Evolutionary conservation across 768 basidiomycete genomes (phyloP), one percentile per base, ranked within the genome.

Genomic region (Mycena rebaudengoi): DNA sequence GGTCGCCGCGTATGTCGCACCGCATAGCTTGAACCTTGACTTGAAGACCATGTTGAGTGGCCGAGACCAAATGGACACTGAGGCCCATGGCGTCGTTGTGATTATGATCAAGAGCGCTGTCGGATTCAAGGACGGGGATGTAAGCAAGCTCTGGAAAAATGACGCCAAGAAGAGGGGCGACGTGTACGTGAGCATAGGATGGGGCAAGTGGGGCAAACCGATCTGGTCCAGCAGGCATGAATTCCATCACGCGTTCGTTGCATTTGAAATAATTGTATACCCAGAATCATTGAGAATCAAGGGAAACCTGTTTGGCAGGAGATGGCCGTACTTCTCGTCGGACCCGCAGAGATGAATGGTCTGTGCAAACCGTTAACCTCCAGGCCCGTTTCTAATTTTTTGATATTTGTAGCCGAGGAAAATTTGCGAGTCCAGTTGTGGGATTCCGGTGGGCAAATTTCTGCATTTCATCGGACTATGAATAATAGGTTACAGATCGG

Each of bases 281-380:
- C 37, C 32, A 83, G 89, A 48, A 89, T 93, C 72, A 88, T 94
- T 69, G 75, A 84, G 30, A 80, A 77, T 10, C 88, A 90, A 53
- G 77, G 83, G 18, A 82, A 86, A 53, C 91, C 90, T 4, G 82
- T 88, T 1, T 92, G 85, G 79, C 90, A 91, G 69, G 91, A 94
- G 77, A 88, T 87, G 0, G 82, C 85, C 0, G 82, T 86, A 4
- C 68, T 93, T 0, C 74, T 91, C 2, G 81, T 93, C 11, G 86
- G 86, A 7, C 81, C 84, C 39, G 83, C 89, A 44, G 90, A 91
- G 60, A 75, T 91, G 49, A 86, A 91, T 68, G n/a, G n/a, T n/a
- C n/a, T n/a, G n/a, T n/a, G n/a, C n/a, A n/a, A n/a, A n/a, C n/a
- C n/a, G n/a, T n/a, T n/a, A n/a, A n/a, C n/a, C n/a, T n/a, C n/a